A percentile compares a stretch with the other conserved stretches of the same genome.
Evolutionary conservation across 108 stramenopile genomes (phyloP).

Genomic region (Fragilaria crotonensis): DNA sequence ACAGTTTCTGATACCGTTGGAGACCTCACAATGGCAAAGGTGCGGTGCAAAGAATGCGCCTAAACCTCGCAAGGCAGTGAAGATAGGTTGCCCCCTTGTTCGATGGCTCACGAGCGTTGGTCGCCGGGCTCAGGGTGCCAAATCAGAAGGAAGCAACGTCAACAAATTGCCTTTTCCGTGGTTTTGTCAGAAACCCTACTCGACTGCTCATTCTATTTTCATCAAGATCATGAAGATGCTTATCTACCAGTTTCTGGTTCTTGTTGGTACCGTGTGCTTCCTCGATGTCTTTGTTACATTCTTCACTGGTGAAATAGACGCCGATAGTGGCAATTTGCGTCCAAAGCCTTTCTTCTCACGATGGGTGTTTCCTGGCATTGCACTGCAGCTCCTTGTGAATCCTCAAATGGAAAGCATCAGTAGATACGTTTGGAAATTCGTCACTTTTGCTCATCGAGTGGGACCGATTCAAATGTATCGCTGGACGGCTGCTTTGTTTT

Average conservation of each 20-base stretch:
- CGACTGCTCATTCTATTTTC: conserved; percentile 15
- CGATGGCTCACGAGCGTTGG: neutral
- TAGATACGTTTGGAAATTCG: conserved; percentile 1
- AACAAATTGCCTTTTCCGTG: conserved; percentile 15
- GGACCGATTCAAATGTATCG: conserved; percentile 49
- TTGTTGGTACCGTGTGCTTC: conserved; percentile 49
- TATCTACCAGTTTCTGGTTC: conserved; percentile 30
- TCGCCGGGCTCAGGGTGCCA: neutral
- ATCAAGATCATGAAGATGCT: conserved; percentile 23
- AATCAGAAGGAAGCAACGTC: neutral
- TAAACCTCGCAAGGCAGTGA: neutral
- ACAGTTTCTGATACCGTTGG: conserved; percentile 10
- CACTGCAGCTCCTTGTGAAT: conserved; percentile 66
- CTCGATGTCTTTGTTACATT: conserved; percentile 76
- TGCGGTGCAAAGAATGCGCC: neutral
- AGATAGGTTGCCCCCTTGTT: conserved; percentile 9
- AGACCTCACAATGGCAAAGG: neutral
- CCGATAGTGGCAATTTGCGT: conserved; percentile 35
- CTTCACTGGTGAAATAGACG: conserved; percentile 66
- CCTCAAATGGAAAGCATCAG: conserved; percentile 52
- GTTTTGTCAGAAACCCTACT: conserved; percentile 26
- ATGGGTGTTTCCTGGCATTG: conserved; percentile 66
- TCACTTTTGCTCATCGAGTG: conserved; percentile 10
- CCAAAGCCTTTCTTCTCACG: conserved; percentile 58
- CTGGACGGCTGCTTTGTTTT: conserved; percentile 27